A percentile compares a stretch with the other conserved stretches of the same genome.
These are phyloP conservation scores for Saprolegnia parasitica DNA, from an alignment of 352 stramenopile genomes.

Conservation along the genomic window DNA sequence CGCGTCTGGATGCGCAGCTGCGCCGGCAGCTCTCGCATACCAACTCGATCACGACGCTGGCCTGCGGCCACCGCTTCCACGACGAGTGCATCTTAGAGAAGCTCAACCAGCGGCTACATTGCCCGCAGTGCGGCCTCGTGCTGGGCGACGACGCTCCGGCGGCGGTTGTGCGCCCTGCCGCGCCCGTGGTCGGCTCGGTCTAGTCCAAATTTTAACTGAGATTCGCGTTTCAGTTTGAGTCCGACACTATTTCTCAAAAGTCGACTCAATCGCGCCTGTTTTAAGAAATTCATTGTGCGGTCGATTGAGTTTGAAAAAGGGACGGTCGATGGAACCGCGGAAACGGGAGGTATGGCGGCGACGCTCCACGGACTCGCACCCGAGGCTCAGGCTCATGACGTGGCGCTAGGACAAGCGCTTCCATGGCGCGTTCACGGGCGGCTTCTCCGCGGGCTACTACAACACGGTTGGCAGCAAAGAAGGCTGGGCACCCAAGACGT, in stretches of 20 bases:
- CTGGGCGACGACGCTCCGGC: neutral
- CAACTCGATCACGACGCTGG: constrained; percentile 62
- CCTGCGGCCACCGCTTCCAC: constrained; percentile 80
- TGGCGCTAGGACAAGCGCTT: constrained; percentile 49
- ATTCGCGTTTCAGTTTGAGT: neutral
- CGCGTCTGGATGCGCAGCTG: neutral
- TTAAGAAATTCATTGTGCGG: neutral
- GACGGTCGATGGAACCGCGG: neutral
- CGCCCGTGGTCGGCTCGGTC: neutral
- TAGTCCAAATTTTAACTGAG: neutral
- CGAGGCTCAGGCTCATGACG: neutral
- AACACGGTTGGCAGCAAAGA: constrained; percentile 90
- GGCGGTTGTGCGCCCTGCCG: neutral
- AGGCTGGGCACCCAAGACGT: constrained; percentile 81
- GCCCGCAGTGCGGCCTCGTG: constrained; percentile 45
- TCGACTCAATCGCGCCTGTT: neutral
- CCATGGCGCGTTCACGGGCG: constrained; percentile 92
- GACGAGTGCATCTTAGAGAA: constrained; percentile 83
- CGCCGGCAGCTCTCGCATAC: constrained; percentile 25
- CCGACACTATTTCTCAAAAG: neutral
- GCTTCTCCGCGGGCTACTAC: constrained; percentile 91
- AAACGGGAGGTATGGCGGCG: neutral
- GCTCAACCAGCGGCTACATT: constrained; percentile 65
- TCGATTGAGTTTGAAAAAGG: neutral
- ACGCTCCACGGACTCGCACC: neutral